Percentiles rank a stretch among this genome's conserved stretches.
Conservation (phyloP, 768 basidiomycete genomes). For the Pleurotus eryngii region DNA sequence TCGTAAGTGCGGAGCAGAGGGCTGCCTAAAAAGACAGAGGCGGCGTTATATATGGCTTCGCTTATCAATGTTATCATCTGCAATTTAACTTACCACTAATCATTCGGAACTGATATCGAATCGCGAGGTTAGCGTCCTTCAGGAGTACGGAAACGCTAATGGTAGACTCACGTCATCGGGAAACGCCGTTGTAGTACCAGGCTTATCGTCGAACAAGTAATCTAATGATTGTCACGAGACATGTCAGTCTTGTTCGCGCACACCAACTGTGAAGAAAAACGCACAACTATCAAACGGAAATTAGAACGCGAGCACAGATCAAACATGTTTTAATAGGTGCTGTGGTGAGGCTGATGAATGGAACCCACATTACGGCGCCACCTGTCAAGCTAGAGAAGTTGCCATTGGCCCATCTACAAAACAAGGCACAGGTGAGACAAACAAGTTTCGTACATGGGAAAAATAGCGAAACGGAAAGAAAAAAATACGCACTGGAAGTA, state of each 20-base stretch:
- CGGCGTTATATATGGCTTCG: not conserved
- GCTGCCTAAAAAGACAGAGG: conserved; percentile 26
- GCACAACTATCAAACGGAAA: conserved; percentile 12
- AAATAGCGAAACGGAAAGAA: not conserved
- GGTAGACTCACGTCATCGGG: conserved; percentile 45
- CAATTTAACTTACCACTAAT: conserved; percentile 35
- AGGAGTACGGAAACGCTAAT: not conserved
- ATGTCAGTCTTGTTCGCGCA: not conserved
- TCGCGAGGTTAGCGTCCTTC: too few species aligned
- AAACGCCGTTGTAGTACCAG: conserved; percentile 48
- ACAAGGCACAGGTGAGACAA: not conserved
- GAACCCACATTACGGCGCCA: conserved; percentile 41
- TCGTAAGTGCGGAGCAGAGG: conserved; percentile 47
- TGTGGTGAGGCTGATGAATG: not conserved
- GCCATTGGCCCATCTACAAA: conserved; percentile 42
- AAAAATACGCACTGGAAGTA: conserved; percentile 43
- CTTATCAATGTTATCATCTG: too few species aligned
- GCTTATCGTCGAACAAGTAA: conserved; percentile 44
- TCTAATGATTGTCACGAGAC: conserved; percentile 25
- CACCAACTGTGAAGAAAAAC: not conserved
- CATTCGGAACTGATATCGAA: conserved; percentile 45
- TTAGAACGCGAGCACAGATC: not conserved
- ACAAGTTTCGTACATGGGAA: not conserved
- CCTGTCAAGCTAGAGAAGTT: conserved; percentile 41
- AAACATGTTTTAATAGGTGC: too few species aligned